Conservation (phyloP, 2,329 filamentous ascomycete genomes). For the Aspergillus sp. region DNA sequence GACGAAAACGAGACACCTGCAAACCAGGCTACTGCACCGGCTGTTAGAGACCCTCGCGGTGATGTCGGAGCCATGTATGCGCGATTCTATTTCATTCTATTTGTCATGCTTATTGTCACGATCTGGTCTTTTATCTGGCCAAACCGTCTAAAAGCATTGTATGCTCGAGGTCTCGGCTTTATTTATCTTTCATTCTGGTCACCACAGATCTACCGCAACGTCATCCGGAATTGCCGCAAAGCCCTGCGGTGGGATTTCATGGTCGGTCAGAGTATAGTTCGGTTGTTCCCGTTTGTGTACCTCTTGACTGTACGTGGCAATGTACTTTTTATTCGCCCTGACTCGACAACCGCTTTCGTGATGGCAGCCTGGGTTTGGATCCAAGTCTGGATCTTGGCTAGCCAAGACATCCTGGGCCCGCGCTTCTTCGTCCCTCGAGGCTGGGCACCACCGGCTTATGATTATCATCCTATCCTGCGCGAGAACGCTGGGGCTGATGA, state of each 20-base stretch:
- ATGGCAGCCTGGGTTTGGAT: slow-evolving; percentile 79
- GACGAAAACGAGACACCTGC: slow-evolving; percentile 27
- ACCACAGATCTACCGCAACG: slow-evolving; percentile 87
- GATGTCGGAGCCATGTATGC: slow-evolving; percentile 57
- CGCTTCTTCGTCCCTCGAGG: slow-evolving; percentile 74
- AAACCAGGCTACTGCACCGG: slow-evolving; percentile 29
- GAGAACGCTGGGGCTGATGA: slow-evolving; percentile 54
- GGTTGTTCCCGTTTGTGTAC: slow-evolving; percentile 76
- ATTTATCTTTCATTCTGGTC: slow-evolving; percentile 85
- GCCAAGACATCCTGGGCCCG: slow-evolving; percentile 80
- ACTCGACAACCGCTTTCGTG: slow-evolving; percentile 59
- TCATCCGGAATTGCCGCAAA: slow-evolving; percentile 83
- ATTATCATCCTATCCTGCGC: slow-evolving; percentile 87
- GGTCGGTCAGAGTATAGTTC: slow-evolving; percentile 72
- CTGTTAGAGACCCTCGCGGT: slow-evolving; percentile 31
- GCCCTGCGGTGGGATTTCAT: slow-evolving; percentile 91
- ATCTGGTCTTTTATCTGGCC: slow-evolving; percentile 57
- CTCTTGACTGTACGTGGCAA: slow-evolving; percentile 77
- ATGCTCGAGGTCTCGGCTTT: slow-evolving; percentile 61
- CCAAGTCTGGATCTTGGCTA: slow-evolving; percentile 72
- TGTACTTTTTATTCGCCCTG: slow-evolving; percentile 70
- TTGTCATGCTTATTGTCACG: slow-evolving; percentile 54
- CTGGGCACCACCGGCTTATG: slow-evolving; percentile 66
- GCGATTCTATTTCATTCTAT: slow-evolving; percentile 58
- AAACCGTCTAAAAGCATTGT: slow-evolving; percentile 46